Evolutionary conservation across 768 basidiomycete species (phyloP), one percentile per base, ranked within the genome.

Genomic region (Termitomyces bulborhizus): DNA sequence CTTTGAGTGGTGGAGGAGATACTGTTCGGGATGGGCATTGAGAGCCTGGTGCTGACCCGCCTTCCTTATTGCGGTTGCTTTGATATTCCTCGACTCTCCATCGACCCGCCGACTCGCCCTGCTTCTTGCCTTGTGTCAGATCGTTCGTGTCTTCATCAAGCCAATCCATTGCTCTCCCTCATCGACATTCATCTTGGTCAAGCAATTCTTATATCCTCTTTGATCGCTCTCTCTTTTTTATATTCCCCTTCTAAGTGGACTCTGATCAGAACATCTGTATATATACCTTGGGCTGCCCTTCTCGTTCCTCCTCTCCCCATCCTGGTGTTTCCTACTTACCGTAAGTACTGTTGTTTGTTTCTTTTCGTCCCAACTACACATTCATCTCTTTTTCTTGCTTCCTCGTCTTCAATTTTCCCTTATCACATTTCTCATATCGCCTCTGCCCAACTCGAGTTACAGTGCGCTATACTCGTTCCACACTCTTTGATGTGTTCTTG

Each of bases 1-100:
- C 83, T 60, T 69, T 80, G 56, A 79, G 81, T 66, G 81, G 82
- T 63, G 70, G 71, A 59, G 79, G 72, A 59, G 79, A 77, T 62
- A 75, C 76, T 31, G 69, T 70, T 57, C 76, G 77, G 62, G 76
- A 79, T 65, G 70, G 72, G 62, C 73, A 70, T 60, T 69, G 29
- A 55, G 46, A 45, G 51, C 55, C 46, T 56, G 57, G 51, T 46
- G 47, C 44, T 51, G 21, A 49, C 13, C 29, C 50, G 15, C 26
- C 43, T 24, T 43, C 26, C 39, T 24, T 49, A 16, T 44, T 27
- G 37, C 47, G 40, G 34, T 55, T 51, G 34, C 42, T 39, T 45
- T 32, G 39, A 29, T 24, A 42, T 51, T 29, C 37, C n/a, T 42
- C 51, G 32, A 8, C 40, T 41, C 24, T 51, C 32, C 31, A 29